Evolutionary conservation across 768 basidiomycete genomes (phyloP), one percentile per base, ranked within the genome.

Genomic region (Trametes cinnabarina): DNA sequence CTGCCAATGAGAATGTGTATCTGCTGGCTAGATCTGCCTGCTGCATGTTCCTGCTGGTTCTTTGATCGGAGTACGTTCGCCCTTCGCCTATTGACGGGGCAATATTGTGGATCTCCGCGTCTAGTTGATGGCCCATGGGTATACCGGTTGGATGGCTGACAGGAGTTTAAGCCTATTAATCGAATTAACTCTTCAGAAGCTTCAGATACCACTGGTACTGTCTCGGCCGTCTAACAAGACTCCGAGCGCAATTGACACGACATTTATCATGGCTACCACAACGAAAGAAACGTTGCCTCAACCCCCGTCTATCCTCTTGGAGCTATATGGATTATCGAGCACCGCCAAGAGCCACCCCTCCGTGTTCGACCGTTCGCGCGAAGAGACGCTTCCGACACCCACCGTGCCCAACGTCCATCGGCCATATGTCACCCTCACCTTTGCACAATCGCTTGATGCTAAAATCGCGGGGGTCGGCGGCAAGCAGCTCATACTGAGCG

Each of bases 401-500:
- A 46, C 62, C 15, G 22, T 40, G 2, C n/a, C n/a, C n/a, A 60
- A 66, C 7, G 6, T 43, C 5, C 12, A 23, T 17, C 75, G 82
- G 9, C 88, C 88, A 0, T 76, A 76, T 50, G 83, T 93, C n/a
- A 92, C 91, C 0, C 74, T 93, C 19, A 90, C 91, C 2, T 93
- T 91, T 67, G 92, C 91, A 2, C 90, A 93, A 68, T 92, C 91
- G 2, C 73, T 91, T 51, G 90, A 99, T 73, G 91, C 85, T 25
- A 85, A 93, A 71, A 97, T 98, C 54, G 92, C 93, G 0, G 93
- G 90, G 2, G 72, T 73, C 5, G 76, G 77, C 8, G 87, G 92
- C 11, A 76, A 74, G 54, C 94, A 94, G 74, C 81, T 99, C 34
- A 79, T 81, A 28, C 76, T 99, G 37, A 94, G 92, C 63, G 92